Evolutionary conservation across 768 basidiomycete genomes (phyloP), one percentile per base, ranked within the genome.

Genomic region (Boletus reticuloceps): DNA sequence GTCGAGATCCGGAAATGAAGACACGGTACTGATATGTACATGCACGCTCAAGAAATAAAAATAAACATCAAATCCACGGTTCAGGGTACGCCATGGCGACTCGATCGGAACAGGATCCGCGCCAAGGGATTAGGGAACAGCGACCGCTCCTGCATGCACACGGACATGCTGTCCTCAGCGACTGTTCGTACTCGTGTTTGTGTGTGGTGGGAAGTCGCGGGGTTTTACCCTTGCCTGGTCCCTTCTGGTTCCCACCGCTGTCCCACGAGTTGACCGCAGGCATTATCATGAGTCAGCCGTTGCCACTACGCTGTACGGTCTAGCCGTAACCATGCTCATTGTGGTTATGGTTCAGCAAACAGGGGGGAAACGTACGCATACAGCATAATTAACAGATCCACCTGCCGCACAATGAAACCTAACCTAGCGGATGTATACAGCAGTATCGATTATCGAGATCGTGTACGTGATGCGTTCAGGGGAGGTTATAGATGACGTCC

Each of bases 401-500:
- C 84, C 58, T n/a, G 86, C 60, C 83, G 84, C 17, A 80, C 84
- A 45, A 87, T 67, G 84, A 75, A 42, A 80, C 82, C 53, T 85
- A 69, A 47, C 72, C 78, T 5, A 81, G 84, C 59, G 80, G 79
- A 60, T 84, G 69, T 87, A 87, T 12, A 79, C 64, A 16, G 79
- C 74, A 31, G 77, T 63, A 62, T 81, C 82, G 68, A 86, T 85
- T 6, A 82, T 79, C 56, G 80, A 77, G 22, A 86, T 65, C 54
- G 78, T 74, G 72, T 91, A 89, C 31, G 73, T 64, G 45, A 58
- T 53, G 34, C 85, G 85, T 12, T 75, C 78, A 34, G 46, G 83
- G 76, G 25, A 88, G 71, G 57, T 86, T 86, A 20, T 69, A 69
- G 2, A 77, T 71, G 34, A 91, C 82, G 49, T 70, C 68, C 22